phyloP scores from a whole-genome alignment of 2,329 filamentous ascomycete genomes.

The Monilinia aucupariae region DNA sequence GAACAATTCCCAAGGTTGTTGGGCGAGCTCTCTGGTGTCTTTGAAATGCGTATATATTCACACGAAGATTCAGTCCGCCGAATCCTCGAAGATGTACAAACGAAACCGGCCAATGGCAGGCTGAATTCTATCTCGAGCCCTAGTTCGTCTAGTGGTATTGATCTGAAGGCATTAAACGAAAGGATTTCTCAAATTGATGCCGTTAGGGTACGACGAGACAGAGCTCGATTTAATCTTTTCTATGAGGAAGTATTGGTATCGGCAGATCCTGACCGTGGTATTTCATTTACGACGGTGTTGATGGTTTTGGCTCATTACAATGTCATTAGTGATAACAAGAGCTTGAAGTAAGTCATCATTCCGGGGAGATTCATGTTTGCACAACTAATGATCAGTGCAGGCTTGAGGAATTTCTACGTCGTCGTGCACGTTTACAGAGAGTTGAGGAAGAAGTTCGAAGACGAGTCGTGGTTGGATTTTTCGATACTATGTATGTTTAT shows the following conservation, averaged over 20 bases:
- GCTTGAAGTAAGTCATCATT: slow-evolving; percentile 58
- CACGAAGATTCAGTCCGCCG: slow-evolving; percentile 80
- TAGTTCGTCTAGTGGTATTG: slow-evolving; percentile 52
- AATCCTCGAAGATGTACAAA: slow-evolving; percentile 77
- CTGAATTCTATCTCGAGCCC: slow-evolving; percentile 48
- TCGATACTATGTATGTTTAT: slow-evolving; percentile 69
- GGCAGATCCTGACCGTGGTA: slow-evolving; percentile 81
- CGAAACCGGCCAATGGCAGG: slow-evolving; percentile 36
- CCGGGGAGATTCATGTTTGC: background rate
- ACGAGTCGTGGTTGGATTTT: slow-evolving; percentile 87
- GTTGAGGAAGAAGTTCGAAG: slow-evolving; percentile 92
- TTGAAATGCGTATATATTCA: slow-evolving; percentile 95
- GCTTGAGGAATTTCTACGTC: slow-evolving; percentile 88
- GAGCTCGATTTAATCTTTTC: slow-evolving; percentile 84
- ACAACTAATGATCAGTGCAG: slow-evolving; percentile 42
- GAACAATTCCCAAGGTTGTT: slow-evolving; percentile 83
- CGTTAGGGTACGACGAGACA: slow-evolving; percentile 64
- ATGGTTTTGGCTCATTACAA: slow-evolving; percentile 99
- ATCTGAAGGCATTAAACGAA: slow-evolving; percentile 69
- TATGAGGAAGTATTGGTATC: slow-evolving; percentile 95
- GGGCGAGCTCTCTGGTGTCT: slow-evolving; percentile 88
- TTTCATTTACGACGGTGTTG: slow-evolving; percentile 84
- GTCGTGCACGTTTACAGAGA: slow-evolving; percentile 81
- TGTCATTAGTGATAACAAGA: slow-evolving; percentile 96
- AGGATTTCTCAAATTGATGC: slow-evolving; percentile 71